Percentiles rank a stretch among this genome's conserved stretches.
These are phyloP conservation scores for Fraxinus platypoda DNA, from an alignment of 305 asterid species.

Conservation along the genomic window DNA sequence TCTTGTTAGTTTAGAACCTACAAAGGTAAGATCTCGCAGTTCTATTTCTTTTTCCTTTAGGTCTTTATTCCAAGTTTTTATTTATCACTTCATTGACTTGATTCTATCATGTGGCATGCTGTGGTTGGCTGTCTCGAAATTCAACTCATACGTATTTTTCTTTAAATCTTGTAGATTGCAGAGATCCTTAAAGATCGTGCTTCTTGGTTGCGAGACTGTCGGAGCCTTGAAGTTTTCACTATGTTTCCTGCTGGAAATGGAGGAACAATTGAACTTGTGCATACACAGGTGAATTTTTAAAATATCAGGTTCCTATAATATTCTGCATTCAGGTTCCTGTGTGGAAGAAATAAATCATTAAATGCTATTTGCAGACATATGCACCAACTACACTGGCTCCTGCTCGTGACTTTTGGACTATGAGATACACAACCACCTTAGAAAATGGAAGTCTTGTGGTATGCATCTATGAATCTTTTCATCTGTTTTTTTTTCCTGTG, in stretches of 20 bases:
- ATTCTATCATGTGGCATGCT: background rate
- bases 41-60: background rate
- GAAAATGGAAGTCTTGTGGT: conserved; percentile 92
- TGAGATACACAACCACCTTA: conserved; percentile 85
- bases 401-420: conserved; percentile 95
- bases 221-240: conserved; percentile 86
- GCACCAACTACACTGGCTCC: conserved; percentile 94
- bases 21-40: conserved; percentile 50
- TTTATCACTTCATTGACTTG: background rate
- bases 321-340: background rate
- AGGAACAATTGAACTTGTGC: conserved; percentile 80
- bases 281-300: conserved; percentile 60
- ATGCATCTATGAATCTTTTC: conserved; percentile 26
- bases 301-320: background rate
- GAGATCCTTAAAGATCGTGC: conserved; percentile 95
- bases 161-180: conserved; percentile 54
- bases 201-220: conserved; percentile 92
- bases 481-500: background rate
- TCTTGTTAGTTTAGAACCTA: conserved; percentile 93
- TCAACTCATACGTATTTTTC: background rate
- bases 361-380: conserved; percentile 53
- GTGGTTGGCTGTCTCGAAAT: background rate
- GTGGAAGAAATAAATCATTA: background rate
- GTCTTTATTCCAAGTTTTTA: background rate
- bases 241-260: conserved; percentile 88